Evolutionary conservation across 768 basidiomycete species (phyloP).

Genomic region (Suillus decipiens): DNA sequence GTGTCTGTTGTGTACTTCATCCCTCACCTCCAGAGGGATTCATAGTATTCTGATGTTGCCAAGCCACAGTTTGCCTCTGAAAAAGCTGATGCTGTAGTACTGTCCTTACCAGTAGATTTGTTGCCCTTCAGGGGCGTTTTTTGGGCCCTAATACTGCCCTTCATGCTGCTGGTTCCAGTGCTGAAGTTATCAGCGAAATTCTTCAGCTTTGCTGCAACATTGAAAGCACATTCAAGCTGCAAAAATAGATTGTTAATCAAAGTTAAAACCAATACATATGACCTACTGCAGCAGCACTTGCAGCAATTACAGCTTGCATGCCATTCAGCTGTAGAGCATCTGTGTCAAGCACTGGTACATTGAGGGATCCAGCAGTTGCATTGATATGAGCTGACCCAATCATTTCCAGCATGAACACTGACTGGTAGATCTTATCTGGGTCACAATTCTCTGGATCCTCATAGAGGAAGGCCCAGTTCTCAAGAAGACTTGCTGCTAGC

Average conservation of each 20-base stretch:
- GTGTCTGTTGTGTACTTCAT: not conserved
- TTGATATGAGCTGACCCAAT: conserved; percentile 8
- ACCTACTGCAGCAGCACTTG: conserved; percentile 12
- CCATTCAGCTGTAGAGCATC: not conserved
- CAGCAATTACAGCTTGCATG: conserved; percentile 8
- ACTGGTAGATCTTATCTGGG: not conserved
- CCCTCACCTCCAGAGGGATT: not conserved
- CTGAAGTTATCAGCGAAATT: not conserved
- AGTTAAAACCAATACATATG: not conserved
- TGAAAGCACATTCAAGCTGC: conserved; percentile 10
- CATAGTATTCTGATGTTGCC: not conserved
- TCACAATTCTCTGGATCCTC: conserved; percentile 4
- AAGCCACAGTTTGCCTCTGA: not conserved
- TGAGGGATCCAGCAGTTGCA: conserved; percentile 3
- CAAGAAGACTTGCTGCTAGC: not conserved
- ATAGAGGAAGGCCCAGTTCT: conserved; percentile 8
- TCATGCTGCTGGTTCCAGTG: not conserved
- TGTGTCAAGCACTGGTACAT: conserved; percentile 4
- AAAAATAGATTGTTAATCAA: conserved; percentile 2
- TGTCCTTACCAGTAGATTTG: not conserved
- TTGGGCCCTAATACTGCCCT: not conserved
- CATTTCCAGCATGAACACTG: conserved; percentile 11
- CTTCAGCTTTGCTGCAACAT: not conserved
- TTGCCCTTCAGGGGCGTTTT: not conserved
- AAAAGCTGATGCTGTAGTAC: not conserved